Evolutionary conservation across 345 rosid genomes (phyloP).

Genomic region (Eucalyptus sp.): DNA sequence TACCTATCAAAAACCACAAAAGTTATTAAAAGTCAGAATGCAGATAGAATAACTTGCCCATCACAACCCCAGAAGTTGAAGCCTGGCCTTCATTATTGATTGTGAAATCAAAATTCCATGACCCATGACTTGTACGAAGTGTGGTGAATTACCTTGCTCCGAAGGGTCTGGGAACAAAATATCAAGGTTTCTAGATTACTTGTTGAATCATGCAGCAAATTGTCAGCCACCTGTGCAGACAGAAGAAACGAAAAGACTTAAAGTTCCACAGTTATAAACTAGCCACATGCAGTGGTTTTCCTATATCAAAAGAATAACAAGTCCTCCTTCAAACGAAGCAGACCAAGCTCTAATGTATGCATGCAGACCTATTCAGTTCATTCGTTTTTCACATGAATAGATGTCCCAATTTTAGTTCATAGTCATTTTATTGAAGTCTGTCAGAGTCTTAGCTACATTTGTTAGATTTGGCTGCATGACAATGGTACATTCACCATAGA

Average conservation of each 20-base stretch:
- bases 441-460: background rate
- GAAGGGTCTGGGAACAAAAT: constrained; percentile 98
- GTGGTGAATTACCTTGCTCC: constrained; percentile 86
- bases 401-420: background rate
- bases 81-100: background rate
- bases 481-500: background rate
- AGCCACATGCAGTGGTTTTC: background rate
- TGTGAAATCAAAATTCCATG: background rate
- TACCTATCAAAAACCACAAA: constrained; percentile 39
- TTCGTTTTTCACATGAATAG: background rate
- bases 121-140: background rate
- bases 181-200: constrained; percentile 96
- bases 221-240: constrained; percentile 80
- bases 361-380: background rate
- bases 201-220: constrained; percentile 90
- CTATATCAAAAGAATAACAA: background rate
- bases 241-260: background rate
- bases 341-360: background rate
- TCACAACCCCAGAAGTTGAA: background rate
- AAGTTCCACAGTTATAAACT: background rate
- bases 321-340: background rate
- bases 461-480: background rate
- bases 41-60: background rate
- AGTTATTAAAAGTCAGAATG: background rate
- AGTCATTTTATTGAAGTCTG: background rate